Conservation (phyloP, 495 filamentous ascomycete genomes). For the Penicillium soppii region DNA sequence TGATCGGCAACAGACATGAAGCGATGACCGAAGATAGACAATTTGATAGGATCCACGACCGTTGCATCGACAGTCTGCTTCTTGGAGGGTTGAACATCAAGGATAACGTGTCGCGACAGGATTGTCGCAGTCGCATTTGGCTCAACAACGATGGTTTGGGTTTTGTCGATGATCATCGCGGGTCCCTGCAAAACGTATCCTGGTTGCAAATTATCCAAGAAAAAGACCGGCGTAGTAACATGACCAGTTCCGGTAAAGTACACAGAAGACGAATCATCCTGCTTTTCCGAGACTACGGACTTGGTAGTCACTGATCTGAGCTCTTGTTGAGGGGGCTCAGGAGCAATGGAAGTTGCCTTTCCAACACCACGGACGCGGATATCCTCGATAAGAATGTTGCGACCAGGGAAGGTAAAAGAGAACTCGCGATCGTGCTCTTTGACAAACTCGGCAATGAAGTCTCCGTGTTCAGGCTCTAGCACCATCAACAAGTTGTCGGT, state of each 20-base stretch:
- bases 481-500: conserved; percentile 90
- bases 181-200: conserved; percentile 73
- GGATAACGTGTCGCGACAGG: conserved; percentile 63
- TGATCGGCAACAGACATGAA: conserved; percentile 54
- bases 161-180: conserved; percentile 85
- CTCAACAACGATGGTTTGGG: conserved; percentile 86
- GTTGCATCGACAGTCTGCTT: conserved; percentile 44
- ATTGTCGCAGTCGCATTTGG: conserved; percentile 58
- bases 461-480: conserved; percentile 39
- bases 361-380: conserved; percentile 56
- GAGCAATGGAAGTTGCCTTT: conserved; percentile 1
- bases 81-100: conserved; percentile 65
- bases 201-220: conserved; percentile 68
- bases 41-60: conserved; percentile 68
- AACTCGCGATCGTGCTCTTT: no score
- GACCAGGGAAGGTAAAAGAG: no score
- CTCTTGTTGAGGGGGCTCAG: conserved; percentile 8
- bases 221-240: conserved; percentile 75
- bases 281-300: not conserved
- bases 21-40: conserved; percentile 85
- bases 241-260: conserved; percentile 46
- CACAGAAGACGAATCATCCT: conserved; percentile 5
- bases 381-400: no score
- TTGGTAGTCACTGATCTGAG: not conserved
- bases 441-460: conserved; percentile 50